These are phyloP conservation scores for Paramecium octaurelia DNA, from an alignment of 73 alveolate genomes.

Conservation along the genomic window DNA sequence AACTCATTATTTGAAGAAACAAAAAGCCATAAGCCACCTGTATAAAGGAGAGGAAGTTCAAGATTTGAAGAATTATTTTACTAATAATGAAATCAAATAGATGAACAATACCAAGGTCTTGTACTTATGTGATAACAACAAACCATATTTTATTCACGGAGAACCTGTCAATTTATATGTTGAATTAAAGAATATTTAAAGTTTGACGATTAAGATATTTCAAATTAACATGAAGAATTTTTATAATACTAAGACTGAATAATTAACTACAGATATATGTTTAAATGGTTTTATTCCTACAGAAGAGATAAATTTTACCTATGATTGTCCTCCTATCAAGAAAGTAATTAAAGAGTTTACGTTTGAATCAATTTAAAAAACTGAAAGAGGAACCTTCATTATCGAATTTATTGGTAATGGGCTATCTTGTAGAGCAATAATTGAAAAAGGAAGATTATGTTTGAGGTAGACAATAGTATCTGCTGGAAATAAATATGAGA, in stretches of 20 bases:
- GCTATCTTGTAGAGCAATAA: constrained; percentile 78
- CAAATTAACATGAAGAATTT: constrained; percentile 84
- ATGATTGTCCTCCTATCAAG: constrained; percentile 70
- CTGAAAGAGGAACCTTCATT: constrained; percentile 80
- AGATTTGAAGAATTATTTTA: not conserved
- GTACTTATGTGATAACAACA: constrained; percentile 62
- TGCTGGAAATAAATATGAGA: constrained; percentile 78
- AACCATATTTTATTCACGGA: constrained; percentile 53
- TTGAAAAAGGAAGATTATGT: constrained; percentile 81
- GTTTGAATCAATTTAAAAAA: constrained; percentile 64
- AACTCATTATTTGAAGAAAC: not conserved
- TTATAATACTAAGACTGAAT: constrained; percentile 62
- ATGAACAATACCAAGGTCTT: constrained; percentile 29
- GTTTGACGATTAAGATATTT: constrained; percentile 71
- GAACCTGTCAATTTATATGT: constrained; percentile 73
- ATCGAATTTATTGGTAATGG: constrained; percentile 89
- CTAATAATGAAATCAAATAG: not conserved
- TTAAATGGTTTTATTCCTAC: constrained; percentile 85
- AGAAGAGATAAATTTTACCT: constrained; percentile 65
- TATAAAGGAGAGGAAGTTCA: constrained; percentile 16
- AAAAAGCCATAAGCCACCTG: not conserved
- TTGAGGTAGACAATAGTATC: constrained; percentile 67
- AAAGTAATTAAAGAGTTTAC: constrained; percentile 59
- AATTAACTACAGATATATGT: constrained; percentile 66
- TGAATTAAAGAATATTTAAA: constrained; percentile 76